Evolutionary conservation across 768 basidiomycete species (phyloP), one percentile per base, ranked within the genome.

Genomic region (Trametes cubensis): DNA sequence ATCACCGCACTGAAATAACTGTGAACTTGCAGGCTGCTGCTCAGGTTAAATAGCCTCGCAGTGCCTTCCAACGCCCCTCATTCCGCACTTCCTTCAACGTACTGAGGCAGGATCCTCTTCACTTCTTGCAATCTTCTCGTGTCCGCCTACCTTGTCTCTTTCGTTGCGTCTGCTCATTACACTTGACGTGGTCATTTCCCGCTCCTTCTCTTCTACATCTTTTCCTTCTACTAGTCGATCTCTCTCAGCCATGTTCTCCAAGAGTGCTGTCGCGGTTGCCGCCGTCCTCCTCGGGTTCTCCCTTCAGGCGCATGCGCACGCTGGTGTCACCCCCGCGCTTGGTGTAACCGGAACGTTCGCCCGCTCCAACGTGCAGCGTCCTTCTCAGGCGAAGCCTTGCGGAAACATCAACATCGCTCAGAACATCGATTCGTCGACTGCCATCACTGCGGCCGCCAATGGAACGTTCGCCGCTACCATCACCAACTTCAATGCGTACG

Each of bases 401-500:
- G 83, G 83, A 25, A 73, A 65, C 4, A 71, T 77, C 30, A 73
- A 79, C 68, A 73, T 83, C 47, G 76, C 79, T 15, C 57, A 70
- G 21, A 75, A 72, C 49, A 58, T 84, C 58, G 77, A 77, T 58
- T 69, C 72, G 10, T 77, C 81, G 15, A 69, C 63, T 2, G 17
- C 72, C 5, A 53, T 72, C 51, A 15, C 30, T 3, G 67, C 66
- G 13, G 40, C 25, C 14, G 74, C 78, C n/a, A 73, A 80, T 48
- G 81, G 81, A 26, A 64, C 75, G 0, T 79, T 83, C 70, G 70
- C 70, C 6, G 75, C 74, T 18, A 79, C 72, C 34, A 73, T 74
- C 59, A 78, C 72, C 46, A 77, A 80, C 70, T 84, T 83, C 69
- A 83, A 83, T 60, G 75, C 61, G 83, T 83, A 65, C 54, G 77